Percentiles rank a stretch among this genome's conserved stretches.
These are phyloP conservation scores for Tillandsia leiboldiana DNA, from an alignment of 176 grass and related monocot species.

Conservation along the genomic window DNA sequence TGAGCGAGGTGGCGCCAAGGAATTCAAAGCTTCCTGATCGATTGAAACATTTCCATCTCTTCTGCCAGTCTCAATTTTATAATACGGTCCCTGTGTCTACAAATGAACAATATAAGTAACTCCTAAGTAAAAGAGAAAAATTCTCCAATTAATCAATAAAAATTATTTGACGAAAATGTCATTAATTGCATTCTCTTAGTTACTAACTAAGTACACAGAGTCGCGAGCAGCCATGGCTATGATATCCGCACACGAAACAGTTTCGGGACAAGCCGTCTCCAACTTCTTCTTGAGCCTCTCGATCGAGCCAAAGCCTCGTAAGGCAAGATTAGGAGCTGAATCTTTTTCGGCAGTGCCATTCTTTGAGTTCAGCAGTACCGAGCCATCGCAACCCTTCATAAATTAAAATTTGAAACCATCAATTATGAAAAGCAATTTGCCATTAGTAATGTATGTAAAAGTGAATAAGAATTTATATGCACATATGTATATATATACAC, in stretches of 20 bases:
- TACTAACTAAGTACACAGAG: slow-evolving; percentile 25
- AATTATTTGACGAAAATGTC: slow-evolving; percentile 20
- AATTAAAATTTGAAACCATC: too few relatives aligned
- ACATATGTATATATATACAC: too few relatives aligned
- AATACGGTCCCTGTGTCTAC: slow-evolving; percentile 48
- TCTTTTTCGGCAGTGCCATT: slow-evolving; percentile 40
- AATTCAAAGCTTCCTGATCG: slow-evolving; percentile 25
- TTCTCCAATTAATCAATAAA: background rate
- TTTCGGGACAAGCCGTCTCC: slow-evolving; percentile 17
- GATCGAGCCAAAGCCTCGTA: slow-evolving; percentile 43
- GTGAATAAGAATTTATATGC: too few relatives aligned
- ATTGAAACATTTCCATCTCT: slow-evolving; percentile 43
- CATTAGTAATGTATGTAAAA: too few relatives aligned
- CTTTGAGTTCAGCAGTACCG: slow-evolving; percentile 39
- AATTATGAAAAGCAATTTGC: too few relatives aligned
- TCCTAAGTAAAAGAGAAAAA: background rate
- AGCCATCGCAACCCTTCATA: slow-evolving; percentile 54
- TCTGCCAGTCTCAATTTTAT: slow-evolving; percentile 22
- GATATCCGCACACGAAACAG: slow-evolving; percentile 35
- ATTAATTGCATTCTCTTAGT: background rate
- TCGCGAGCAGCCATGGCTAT: slow-evolving; percentile 30
- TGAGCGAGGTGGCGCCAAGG: slow-evolving; percentile 24
- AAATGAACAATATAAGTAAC: background rate
- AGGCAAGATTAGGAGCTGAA: slow-evolving; percentile 24
- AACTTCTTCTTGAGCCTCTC: slow-evolving; percentile 21